Conservation (phyloP, 1,284 basidiomycete genomes). For the Pterulicium gracile region DNA sequence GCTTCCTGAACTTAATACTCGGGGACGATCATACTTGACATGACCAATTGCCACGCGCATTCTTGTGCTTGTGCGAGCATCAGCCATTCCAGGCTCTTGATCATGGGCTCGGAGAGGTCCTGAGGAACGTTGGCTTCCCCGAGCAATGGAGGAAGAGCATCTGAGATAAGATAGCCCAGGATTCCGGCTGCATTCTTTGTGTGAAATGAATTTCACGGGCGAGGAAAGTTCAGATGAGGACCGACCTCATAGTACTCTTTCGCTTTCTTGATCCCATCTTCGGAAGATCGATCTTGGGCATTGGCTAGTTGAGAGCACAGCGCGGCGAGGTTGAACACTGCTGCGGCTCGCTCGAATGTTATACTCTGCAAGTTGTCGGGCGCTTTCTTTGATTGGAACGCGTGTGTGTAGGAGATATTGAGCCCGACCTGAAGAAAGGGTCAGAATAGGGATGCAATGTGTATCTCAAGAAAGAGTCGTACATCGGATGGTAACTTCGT, state of each 20-base stretch:
- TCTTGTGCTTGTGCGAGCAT: conserved; percentile 96
- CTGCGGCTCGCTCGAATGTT: conserved; percentile 65
- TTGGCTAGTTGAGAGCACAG: conserved; percentile 67
- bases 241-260: conserved; percentile 63
- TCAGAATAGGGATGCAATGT: conserved; percentile 7
- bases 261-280: conserved; percentile 73
- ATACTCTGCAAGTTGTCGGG: conserved; percentile 65
- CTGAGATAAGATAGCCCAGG: conserved; percentile 51
- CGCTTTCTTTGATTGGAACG: conserved; percentile 45
- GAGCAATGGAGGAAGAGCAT: conserved; percentile 48
- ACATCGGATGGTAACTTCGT: conserved; percentile 36
- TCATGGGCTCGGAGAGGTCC: conserved; percentile 57
- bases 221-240: conserved; percentile 2
- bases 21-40: too few species aligned
- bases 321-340: conserved; percentile 80
- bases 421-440: conserved; percentile 53
- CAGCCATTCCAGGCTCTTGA: conserved; percentile 61
- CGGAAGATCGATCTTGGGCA: conserved; percentile 55
- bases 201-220: conserved; percentile 7
- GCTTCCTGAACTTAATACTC: conserved; percentile 12
- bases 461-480: background rate
- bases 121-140: conserved; percentile 41
- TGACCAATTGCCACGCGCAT: conserved; percentile 92
- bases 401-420: conserved; percentile 66
- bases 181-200: conserved; percentile 69